These are phyloP conservation scores for Ustilago loliicola DNA, from an alignment of 1,284 basidiomycete species.

Conservation along the genomic window DNA sequence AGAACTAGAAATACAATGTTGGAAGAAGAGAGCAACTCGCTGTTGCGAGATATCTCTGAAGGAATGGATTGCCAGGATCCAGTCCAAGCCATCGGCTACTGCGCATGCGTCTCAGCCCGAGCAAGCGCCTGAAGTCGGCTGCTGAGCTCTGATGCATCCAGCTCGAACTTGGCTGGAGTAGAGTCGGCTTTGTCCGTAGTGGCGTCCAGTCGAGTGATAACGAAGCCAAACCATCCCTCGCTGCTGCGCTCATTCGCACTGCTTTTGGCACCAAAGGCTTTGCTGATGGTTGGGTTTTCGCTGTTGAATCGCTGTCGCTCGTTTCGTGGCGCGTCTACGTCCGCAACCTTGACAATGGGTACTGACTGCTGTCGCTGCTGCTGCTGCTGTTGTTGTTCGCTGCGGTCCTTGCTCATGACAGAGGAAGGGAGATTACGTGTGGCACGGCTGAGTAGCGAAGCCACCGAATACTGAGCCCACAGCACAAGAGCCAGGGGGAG, in stretches of 20 bases:
- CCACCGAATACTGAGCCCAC: conserved; percentile 53
- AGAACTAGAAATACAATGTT: conserved; percentile 31
- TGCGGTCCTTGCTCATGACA: neutral
- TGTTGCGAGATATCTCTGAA: neutral
- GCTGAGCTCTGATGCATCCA: conserved; percentile 37
- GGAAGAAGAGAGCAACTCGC: neutral
- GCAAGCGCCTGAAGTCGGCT: conserved; percentile 28
- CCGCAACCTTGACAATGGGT: conserved; percentile 13
- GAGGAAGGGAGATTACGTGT: conserved; percentile 22
- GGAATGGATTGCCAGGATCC: conserved; percentile 18
- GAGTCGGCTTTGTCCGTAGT: neutral
- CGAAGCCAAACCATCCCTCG: conserved; percentile 45
- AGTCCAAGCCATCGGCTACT: neutral
- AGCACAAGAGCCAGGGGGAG: conserved; percentile 43
- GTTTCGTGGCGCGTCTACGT: neutral
- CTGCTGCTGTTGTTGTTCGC: conserved; percentile 9
- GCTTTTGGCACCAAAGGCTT: conserved; percentile 1
- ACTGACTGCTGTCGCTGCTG: conserved; percentile 1
- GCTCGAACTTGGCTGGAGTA: conserved; percentile 28
- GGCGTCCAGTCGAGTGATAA: conserved; percentile 38
- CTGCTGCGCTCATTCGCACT: conserved; percentile 5
- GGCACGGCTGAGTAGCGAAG: conserved; percentile 33
- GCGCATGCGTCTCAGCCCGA: conserved; percentile 5
- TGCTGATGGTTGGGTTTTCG: conserved; percentile 23
- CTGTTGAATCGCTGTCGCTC: conserved; percentile 41